These are phyloP conservation scores for Lactarius trivialis DNA, from an alignment of 768 basidiomycete genomes.

Conservation along the genomic window DNA sequence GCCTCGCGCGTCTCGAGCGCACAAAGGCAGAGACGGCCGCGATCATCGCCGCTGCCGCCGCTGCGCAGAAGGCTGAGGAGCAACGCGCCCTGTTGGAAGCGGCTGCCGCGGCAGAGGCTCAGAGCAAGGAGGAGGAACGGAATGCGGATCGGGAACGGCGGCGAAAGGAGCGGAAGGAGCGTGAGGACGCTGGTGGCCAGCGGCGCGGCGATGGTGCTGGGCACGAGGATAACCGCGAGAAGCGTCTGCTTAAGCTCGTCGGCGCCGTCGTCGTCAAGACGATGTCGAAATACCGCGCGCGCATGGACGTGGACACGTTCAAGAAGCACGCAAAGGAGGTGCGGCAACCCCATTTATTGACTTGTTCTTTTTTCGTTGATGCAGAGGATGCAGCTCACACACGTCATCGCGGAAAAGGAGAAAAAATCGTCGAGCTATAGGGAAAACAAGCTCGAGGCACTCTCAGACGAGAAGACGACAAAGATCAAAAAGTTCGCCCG, in stretches of 20 bases:
- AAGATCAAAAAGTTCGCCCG: slow-evolving; percentile 95
- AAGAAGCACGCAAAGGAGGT: slow-evolving; percentile 97
- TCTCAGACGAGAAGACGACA: slow-evolving; percentile 77
- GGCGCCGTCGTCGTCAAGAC: slow-evolving; percentile 86
- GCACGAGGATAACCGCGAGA: slow-evolving; percentile 70
- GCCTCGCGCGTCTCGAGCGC: slow-evolving; percentile 14
- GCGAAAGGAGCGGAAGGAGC: slow-evolving; percentile 23
- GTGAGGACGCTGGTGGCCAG: slow-evolving; percentile 24
- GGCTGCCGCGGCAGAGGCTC: slow-evolving; percentile 24
- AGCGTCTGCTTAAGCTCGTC: slow-evolving; percentile 73
- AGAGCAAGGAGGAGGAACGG: slow-evolving; percentile 19
- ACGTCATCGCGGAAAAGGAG: slow-evolving; percentile 88
- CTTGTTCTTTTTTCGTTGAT: slow-evolving; percentile 10
- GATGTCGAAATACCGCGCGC: slow-evolving; percentile 82
- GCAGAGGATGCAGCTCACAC: slow-evolving; percentile 55
- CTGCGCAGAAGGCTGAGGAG: slow-evolving; percentile 25
- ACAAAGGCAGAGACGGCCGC: slow-evolving; percentile 32
- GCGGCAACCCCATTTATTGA: slow-evolving; percentile 22
- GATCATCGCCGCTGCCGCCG: slow-evolving; percentile 38
- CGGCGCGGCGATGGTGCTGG: slow-evolving; percentile 34
- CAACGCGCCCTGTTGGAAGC: slow-evolving; percentile 22
- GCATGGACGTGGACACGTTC: slow-evolving; percentile 75
- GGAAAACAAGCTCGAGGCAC: slow-evolving; percentile 53
- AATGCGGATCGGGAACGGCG: slow-evolving; percentile 27
- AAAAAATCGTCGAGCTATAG: slow-evolving; percentile 77